Conservation (phyloP, 129 eudicot genomes). For the carrot (Daucus carota) region DH1_v3.0 NC_030384.2:46040501-46041000, state of each 20-base stretch:
- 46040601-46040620: constrained; percentile 92
- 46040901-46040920: background rate
- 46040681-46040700: no score
- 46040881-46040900: background rate
- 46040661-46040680: constrained; percentile 77
- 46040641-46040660: constrained; percentile 62
- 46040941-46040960: background rate
- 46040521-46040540: constrained; percentile 17
- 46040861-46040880: background rate
- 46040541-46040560: constrained; percentile 42
- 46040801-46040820: background rate
- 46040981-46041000: background rate
- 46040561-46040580: constrained; percentile 29
- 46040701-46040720: no score
- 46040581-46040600: constrained; percentile 83
- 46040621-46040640: constrained; percentile 80
- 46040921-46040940: background rate
- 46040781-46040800: background rate
- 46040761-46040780: background rate
- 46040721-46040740: no score
- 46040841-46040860: background rate
- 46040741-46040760: background rate
- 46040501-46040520: background rate
- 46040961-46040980: background rate
- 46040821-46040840: background rate